phyloP scores from a whole-genome alignment of 2,329 filamentous ascomycete genomes.

The Arachnomyces sp. region DNA sequence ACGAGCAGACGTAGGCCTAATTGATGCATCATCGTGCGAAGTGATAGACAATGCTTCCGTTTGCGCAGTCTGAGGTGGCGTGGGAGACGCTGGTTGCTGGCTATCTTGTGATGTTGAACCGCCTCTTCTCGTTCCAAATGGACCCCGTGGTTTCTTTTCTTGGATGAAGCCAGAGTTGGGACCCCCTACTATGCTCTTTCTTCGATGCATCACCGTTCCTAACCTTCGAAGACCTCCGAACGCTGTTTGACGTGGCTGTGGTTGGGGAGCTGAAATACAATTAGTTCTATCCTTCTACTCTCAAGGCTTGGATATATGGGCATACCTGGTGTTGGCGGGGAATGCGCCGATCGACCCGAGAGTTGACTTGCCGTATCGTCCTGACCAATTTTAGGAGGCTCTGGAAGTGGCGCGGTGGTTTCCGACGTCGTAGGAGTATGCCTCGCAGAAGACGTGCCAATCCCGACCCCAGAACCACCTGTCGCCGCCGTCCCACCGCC shows the following conservation, averaged over 20 bases:
- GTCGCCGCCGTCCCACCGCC: slow-evolving; percentile 69
- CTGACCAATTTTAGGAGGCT: slow-evolving; percentile 29
- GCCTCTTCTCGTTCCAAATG: slow-evolving; percentile 35
- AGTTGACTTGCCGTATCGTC: slow-evolving; percentile 50
- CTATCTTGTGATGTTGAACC: slow-evolving; percentile 32
- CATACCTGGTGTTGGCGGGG: slow-evolving; percentile 27
- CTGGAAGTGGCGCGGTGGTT: slow-evolving; percentile 26
- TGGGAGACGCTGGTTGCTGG: slow-evolving; percentile 27
- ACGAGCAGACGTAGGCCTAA: slow-evolving; percentile 15
- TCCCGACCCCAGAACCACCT: slow-evolving; percentile 79
- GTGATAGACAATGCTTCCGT: slow-evolving; percentile 18
- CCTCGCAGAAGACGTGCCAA: slow-evolving; percentile 45
- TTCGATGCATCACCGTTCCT: slow-evolving; percentile 40
- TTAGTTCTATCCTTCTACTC: slow-evolving; percentile 7
- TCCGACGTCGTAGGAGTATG: slow-evolving; percentile 17
- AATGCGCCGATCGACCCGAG: slow-evolving; percentile 40
- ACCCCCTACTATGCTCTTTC: slow-evolving; percentile 34
- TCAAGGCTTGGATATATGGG: not conserved
- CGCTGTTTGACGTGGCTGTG: slow-evolving; percentile 32
- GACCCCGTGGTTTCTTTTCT: slow-evolving; percentile 36
- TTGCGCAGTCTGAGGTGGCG: slow-evolving; percentile 23
- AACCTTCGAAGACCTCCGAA: slow-evolving; percentile 38
- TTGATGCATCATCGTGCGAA: slow-evolving; percentile 14
- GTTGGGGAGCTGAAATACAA: slow-evolving; percentile 25
- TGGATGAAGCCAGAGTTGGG: slow-evolving; percentile 14